Conservation (phyloP, 176 grass and related monocot species). For the Oropetium thomaeum region DNA sequence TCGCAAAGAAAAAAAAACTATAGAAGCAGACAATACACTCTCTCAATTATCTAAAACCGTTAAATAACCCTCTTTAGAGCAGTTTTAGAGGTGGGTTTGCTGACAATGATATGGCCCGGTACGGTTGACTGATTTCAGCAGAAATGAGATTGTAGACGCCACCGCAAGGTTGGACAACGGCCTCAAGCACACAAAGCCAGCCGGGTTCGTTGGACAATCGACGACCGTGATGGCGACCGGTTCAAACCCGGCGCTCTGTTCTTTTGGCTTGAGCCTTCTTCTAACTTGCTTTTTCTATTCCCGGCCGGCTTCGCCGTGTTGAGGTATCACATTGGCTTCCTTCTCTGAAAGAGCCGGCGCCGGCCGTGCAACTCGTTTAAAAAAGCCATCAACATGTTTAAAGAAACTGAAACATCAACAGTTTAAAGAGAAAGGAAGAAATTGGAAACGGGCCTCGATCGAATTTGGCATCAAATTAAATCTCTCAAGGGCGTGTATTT, state of each 20-base stretch:
- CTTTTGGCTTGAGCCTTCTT: neutral
- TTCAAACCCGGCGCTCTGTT: neutral
- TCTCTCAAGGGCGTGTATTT: neutral
- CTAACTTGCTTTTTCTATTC: too few species aligned
- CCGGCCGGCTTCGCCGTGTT: too few species aligned
- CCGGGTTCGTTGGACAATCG: neutral
- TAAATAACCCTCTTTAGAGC: too few species aligned
- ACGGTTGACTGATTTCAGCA: neutral
- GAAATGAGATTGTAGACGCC: constrained; percentile 15
- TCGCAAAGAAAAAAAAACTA: too few species aligned
- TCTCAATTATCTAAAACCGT: too few species aligned
- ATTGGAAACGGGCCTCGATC: too few species aligned
- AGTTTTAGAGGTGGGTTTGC: too few species aligned
- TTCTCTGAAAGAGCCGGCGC: neutral
- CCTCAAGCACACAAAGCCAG: too few species aligned
- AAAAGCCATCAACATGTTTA: neutral
- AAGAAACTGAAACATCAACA: neutral
- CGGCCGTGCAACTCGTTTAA: neutral
- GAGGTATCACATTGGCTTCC: neutral
- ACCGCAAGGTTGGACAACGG: constrained; percentile 30
- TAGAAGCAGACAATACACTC: too few species aligned
- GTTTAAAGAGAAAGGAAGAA: too few species aligned
- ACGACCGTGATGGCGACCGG: too few species aligned
- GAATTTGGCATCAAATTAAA: neutral
- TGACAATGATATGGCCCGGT: neutral